Evolutionary conservation across 176 grass and related monocot genomes (phyloP).

Genomic region (Eragrostis nindensis): DNA sequence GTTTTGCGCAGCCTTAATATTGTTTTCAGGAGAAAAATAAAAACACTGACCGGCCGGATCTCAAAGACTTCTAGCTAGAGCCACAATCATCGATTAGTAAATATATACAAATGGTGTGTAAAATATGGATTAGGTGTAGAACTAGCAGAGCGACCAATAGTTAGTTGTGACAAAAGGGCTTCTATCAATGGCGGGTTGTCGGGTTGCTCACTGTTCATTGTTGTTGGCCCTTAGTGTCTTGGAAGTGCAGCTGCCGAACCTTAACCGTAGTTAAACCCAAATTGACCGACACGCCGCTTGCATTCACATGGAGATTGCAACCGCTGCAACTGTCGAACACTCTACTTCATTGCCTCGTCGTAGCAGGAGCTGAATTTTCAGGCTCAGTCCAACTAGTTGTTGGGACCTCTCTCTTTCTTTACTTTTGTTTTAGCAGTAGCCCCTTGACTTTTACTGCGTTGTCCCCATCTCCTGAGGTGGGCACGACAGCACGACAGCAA

Average conservation of each 20-base stretch:
- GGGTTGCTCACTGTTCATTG: constrained; percentile 16
- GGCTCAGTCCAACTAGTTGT: constrained; percentile 18
- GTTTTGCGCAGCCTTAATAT: no score
- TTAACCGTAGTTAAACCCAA: not conserved
- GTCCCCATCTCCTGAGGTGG: constrained; percentile 7
- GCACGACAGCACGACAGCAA: not conserved
- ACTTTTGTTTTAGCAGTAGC: not conserved
- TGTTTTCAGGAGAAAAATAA: not conserved
- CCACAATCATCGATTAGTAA: not conserved
- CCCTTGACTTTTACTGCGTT: not conserved
- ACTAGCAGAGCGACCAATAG: not conserved
- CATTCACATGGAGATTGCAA: constrained; percentile 31
- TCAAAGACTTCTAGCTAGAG: not conserved
- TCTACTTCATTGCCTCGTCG: not conserved
- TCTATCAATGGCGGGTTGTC: constrained; percentile 13
- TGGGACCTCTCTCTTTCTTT: constrained; percentile 10
- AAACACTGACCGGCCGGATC: not conserved
- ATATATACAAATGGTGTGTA: not conserved
- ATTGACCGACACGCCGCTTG: constrained; percentile 1
- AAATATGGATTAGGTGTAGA: constrained; percentile 27
- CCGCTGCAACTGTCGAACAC: not conserved
- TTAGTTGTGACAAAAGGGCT: not conserved
- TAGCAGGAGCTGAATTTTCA: constrained; percentile 34
- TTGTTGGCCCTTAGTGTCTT: constrained; percentile 7
- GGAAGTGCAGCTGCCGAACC: not conserved